Base-by-base conservation (phyloP, 345 rosid genomes). In the Syzygium aromaticum region DNA sequence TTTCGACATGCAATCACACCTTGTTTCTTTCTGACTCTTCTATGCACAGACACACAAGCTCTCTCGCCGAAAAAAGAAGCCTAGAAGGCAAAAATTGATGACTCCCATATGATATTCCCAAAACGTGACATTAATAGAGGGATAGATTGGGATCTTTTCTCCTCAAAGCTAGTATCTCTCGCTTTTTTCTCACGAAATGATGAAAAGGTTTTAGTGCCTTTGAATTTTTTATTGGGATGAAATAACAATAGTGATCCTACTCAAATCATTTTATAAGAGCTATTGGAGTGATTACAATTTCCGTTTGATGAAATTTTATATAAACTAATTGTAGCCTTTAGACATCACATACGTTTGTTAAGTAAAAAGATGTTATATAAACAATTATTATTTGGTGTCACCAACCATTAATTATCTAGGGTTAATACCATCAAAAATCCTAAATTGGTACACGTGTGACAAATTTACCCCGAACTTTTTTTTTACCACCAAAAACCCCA, bases 261-360 rank as follows among this genome's bases (percentile, higher is more conserved):
- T 63, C 40, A 63, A 63, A 63, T 63, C 77, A 63, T 63, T 28
- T 63, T 28, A 63, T 3, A 63, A 63, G 21, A 63, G 77, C 77
- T 13, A 63, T 63, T 63, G 77, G 15, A 63, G 77, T 28, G 8
- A 63, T 15, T 64, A 16, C 12, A 3, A 15, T 64, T 30, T 30
- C 15, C 23, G 19, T 64, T 30, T 30, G 77, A 64, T 30, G 43
- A 64, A 61, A 64, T 30, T 2, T 16, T 0, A 30, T 33, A 15
- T 64, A 64, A 64, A 16, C 11, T 64, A 30, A 64, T 22, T 30
- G 43, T 8, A 10, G 0, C 43, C 43, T 64, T 64, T 64, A 64
- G 11, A 8, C 12, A 0, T 19, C 33, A 64, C 0, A 16, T 0
- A 5, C 43, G 6, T 30, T 30, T 1, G 1, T 64, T 64, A 16